Conservation (phyloP, 495 filamentous ascomycete genomes). For the Hypoxylon perforatum region DNA sequence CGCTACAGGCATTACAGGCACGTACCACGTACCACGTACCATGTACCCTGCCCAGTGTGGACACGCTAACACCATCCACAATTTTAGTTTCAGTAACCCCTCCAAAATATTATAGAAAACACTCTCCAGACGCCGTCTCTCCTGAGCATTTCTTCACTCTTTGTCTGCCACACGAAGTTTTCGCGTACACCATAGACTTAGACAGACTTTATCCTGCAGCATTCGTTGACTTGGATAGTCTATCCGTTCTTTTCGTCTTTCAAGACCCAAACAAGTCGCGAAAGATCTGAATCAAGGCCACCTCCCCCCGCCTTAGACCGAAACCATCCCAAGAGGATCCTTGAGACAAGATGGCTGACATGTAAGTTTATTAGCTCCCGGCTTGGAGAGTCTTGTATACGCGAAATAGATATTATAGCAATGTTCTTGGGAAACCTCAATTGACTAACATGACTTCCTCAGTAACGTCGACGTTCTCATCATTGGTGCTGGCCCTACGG, state of each 20-base stretch:
- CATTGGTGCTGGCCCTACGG: conserved; percentile 97
- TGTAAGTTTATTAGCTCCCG: conserved; percentile 40
- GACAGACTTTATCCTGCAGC: conserved; percentile 40
- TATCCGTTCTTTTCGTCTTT: conserved; percentile 34
- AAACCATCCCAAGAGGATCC: conserved; percentile 20
- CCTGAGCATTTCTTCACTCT: conserved; percentile 23
- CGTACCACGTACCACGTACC: not conserved
- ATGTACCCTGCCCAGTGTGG: conserved; percentile 25
- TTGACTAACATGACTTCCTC: conserved; percentile 36
- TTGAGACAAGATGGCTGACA: conserved; percentile 47
- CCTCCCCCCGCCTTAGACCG: conserved; percentile 32
- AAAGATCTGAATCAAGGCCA: conserved; percentile 13
- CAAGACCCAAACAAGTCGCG: conserved; percentile 13
- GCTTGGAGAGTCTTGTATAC: not conserved
- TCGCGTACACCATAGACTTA: conserved; percentile 36
- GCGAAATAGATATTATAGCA: not conserved
- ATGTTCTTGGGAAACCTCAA: conserved; percentile 19
- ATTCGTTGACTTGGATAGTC: conserved; percentile 44
- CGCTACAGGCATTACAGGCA: too few species aligned
- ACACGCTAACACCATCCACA: conserved; percentile 38
- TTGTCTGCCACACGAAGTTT: conserved; percentile 31
- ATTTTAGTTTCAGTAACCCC: conserved; percentile 41
- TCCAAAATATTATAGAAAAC: conserved; percentile 47
- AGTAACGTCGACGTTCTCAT: conserved; percentile 97
- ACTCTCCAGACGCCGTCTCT: conserved; percentile 28